Evolutionary conservation across 2,329 filamentous ascomycete genomes (phyloP).

Genomic region (Aspergillus uvarum): DNA sequence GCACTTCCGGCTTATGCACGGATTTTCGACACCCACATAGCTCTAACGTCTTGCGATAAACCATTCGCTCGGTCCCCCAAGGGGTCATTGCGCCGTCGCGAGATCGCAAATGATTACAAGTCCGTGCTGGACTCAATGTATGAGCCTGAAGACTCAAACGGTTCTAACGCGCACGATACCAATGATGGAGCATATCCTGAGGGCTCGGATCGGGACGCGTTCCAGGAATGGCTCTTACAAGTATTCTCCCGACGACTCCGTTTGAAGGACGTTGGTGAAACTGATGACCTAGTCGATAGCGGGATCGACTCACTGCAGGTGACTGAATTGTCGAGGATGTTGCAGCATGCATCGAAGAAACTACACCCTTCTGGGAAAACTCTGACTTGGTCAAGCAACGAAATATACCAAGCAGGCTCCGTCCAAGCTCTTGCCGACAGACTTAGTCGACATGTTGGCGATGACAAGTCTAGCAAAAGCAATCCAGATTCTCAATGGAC

Average conservation of each 20-base stretch:
- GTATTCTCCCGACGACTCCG: not conserved
- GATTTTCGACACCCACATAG: slow-evolving; percentile 43
- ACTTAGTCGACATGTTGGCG: not conserved
- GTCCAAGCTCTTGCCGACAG: not conserved
- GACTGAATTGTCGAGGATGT: not conserved
- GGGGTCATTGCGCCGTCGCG: slow-evolving; percentile 24
- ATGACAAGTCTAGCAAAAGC: not conserved
- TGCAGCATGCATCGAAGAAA: slow-evolving; percentile 1
- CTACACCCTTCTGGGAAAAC: not conserved
- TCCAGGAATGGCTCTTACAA: not conserved
- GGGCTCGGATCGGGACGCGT: not conserved
- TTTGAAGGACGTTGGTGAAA: not conserved
- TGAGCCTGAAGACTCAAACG: not conserved
- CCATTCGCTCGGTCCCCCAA: slow-evolving; percentile 49
- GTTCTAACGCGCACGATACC: too few relatives aligned
- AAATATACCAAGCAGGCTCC: not conserved
- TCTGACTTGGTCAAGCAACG: not conserved
- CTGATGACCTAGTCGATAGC: slow-evolving; percentile 9
- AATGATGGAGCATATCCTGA: not conserved
- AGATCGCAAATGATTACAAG: slow-evolving; percentile 11
- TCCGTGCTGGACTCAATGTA: slow-evolving; percentile 14
- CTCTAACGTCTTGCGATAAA: slow-evolving; percentile 41
- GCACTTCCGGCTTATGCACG: slow-evolving; percentile 40
- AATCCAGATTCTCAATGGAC: not conserved
- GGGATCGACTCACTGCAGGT: slow-evolving; percentile 18